These are phyloP conservation scores for Ascoidea rubescens DNA, from an alignment of 805 yeast genomes.

Conservation along the genomic window DNA sequence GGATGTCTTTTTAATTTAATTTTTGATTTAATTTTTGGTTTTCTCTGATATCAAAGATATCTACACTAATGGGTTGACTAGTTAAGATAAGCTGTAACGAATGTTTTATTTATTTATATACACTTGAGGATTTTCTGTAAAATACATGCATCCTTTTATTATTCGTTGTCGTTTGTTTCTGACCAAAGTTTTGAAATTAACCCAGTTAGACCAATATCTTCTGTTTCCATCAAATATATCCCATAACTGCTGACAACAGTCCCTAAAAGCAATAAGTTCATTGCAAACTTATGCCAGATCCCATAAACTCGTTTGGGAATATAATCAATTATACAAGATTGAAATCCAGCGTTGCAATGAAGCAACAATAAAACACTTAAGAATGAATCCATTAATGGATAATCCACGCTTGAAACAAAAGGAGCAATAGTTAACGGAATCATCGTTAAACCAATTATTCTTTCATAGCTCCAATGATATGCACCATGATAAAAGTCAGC, in stretches of 20 bases:
- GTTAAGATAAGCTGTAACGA: too few relatives aligned
- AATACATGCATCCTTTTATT: slow-evolving; percentile 4
- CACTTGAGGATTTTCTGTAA: too few relatives aligned
- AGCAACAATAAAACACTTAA: slow-evolving; percentile 52
- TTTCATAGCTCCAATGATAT: slow-evolving; percentile 88
- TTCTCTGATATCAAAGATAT: too few relatives aligned
- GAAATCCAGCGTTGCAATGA: slow-evolving; percentile 79
- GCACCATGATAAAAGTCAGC: slow-evolving; percentile 63
- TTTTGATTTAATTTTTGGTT: too few relatives aligned
- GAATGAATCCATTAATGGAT: slow-evolving; percentile 60
- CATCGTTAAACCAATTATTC: slow-evolving; percentile 50
- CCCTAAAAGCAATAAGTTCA: slow-evolving; percentile 58
- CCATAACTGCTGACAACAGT: slow-evolving; percentile 64
- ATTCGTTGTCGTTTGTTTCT: slow-evolving; percentile 13
- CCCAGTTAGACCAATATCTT: slow-evolving; percentile 65
- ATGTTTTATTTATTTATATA: too few relatives aligned
- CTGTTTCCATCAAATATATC: slow-evolving; percentile 67
- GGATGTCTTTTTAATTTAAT: too few relatives aligned
- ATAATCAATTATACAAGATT: slow-evolving; percentile 86
- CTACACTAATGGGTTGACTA: too few relatives aligned
- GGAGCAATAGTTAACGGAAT: slow-evolving; percentile 72
- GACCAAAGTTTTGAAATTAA: slow-evolving; percentile 51
- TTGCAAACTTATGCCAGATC: slow-evolving; percentile 52
- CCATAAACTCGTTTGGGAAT: slow-evolving; percentile 83
- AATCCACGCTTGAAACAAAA: slow-evolving; percentile 55